Percentiles rank a stretch among this genome's conserved stretches.
These are phyloP conservation scores for Neocatenulostroma microsporum DNA, from an alignment of 2,329 filamentous ascomycete species.

Conservation along the genomic window DNA sequence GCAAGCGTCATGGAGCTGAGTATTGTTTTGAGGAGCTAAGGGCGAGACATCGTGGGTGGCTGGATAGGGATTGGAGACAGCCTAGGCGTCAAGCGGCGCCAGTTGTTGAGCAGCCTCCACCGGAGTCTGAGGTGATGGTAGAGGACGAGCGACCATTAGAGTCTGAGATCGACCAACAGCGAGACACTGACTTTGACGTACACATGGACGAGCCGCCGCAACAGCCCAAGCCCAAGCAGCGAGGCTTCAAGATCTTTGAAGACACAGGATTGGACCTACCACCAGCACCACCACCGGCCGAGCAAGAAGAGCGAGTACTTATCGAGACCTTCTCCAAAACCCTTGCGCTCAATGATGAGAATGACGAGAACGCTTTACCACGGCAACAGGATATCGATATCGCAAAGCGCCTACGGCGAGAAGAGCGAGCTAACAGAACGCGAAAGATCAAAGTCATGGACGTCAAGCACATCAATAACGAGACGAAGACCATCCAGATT, in stretches of 20 bases:
- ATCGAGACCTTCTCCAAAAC: constrained; percentile 24
- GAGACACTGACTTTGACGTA: constrained; percentile 3
- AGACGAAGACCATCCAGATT: constrained; percentile 90
- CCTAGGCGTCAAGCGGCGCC: constrained; percentile 22
- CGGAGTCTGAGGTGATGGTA: background rate
- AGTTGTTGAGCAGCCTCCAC: constrained; percentile 17
- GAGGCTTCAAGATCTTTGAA: constrained; percentile 30
- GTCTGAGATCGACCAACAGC: constrained; percentile 3
- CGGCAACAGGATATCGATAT: constrained; percentile 26
- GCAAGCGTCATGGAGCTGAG: constrained; percentile 61
- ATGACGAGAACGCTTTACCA: constrained; percentile 43
- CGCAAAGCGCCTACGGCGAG: constrained; percentile 40
- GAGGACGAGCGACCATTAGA: constrained; percentile 1
- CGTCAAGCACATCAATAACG: constrained; percentile 59
- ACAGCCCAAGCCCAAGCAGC: constrained; percentile 18
- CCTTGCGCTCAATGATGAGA: constrained; percentile 33
- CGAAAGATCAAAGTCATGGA: constrained; percentile 68
- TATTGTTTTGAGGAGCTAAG: constrained; percentile 88
- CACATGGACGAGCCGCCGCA: constrained; percentile 4
- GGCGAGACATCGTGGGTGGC: constrained; percentile 65
- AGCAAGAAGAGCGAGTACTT: constrained; percentile 17
- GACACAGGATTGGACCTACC: constrained; percentile 19
- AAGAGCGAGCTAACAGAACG: constrained; percentile 44
- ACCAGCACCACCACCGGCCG: constrained; percentile 7
- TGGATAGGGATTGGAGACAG: constrained; percentile 49